A percentile compares a stretch with the other conserved stretches of the same genome.
Evolutionary conservation across 1,284 basidiomycete genomes (phyloP).

Genomic region (Marasmius sp.): DNA sequence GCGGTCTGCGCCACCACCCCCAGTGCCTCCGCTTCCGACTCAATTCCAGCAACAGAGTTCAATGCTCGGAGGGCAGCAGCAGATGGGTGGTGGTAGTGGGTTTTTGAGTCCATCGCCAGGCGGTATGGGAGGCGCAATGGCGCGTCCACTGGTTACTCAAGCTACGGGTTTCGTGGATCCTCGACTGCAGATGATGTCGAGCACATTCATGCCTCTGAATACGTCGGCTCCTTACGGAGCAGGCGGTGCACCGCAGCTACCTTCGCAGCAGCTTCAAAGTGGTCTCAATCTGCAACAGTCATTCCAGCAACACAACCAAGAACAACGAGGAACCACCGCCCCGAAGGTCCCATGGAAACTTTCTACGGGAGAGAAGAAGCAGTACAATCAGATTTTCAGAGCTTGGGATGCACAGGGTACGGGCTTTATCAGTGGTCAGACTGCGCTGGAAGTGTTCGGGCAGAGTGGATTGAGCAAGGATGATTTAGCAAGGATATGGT

Average conservation of each 20-base stretch:
- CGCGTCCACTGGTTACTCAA: slow-evolving; percentile 68
- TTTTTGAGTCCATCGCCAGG: slow-evolving; percentile 66
- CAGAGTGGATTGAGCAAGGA: slow-evolving; percentile 90
- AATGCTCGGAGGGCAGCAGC: slow-evolving; percentile 34
- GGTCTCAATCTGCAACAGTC: slow-evolving; percentile 68
- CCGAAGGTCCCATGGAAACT: slow-evolving; percentile 90
- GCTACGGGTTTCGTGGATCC: slow-evolving; percentile 85
- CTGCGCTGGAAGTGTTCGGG: slow-evolving; percentile 92
- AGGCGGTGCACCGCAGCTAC: slow-evolving; percentile 68
- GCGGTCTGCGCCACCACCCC: slow-evolving; percentile 52
- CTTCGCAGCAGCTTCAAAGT: slow-evolving; percentile 55
- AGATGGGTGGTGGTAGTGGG: slow-evolving; percentile 32
- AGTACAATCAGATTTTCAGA: slow-evolving; percentile 95
- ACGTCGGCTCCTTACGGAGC: slow-evolving; percentile 59
- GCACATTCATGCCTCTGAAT: slow-evolving; percentile 82
- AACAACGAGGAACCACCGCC: slow-evolving; percentile 65
- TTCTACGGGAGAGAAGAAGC: slow-evolving; percentile 91
- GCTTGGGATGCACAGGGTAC: slow-evolving; percentile 88
- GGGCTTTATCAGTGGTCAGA: slow-evolving; percentile 87
- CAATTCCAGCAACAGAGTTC: slow-evolving; percentile 59
- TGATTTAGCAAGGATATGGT: slow-evolving; percentile 95
- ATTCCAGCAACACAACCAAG: slow-evolving; percentile 79
- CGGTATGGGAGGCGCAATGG: slow-evolving; percentile 31
- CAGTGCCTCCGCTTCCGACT: slow-evolving; percentile 59
- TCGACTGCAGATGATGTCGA: slow-evolving; percentile 81